These are phyloP conservation scores for Beauveria pseudobassiana DNA, from an alignment of 2,329 filamentous ascomycete genomes.

Conservation along the genomic window DNA sequence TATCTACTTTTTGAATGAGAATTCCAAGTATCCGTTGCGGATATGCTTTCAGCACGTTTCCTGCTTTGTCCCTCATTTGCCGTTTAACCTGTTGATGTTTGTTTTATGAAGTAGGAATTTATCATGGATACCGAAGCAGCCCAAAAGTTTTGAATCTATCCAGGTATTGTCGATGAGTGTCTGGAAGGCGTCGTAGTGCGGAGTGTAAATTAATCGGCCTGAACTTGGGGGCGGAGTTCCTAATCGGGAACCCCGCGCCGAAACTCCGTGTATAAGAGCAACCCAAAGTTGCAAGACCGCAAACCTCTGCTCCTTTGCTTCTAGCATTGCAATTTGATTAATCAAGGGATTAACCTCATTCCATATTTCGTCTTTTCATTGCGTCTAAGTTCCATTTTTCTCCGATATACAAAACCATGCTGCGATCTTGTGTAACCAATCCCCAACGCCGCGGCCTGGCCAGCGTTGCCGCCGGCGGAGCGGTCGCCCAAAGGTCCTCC, in stretches of 20 bases:
- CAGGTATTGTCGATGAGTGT: no score
- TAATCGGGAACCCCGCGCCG: slow-evolving; percentile 21
- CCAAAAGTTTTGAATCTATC: no score
- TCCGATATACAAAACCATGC: not conserved
- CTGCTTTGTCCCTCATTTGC: not conserved
- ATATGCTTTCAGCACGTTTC: not conserved
- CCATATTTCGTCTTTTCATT: not conserved
- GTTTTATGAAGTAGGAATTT: no score
- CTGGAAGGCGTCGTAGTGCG: not conserved
- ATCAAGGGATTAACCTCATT: not conserved
- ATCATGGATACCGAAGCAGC: no score
- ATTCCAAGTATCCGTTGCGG: not conserved
- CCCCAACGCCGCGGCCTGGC: slow-evolving; percentile 13
- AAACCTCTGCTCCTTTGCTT: no score
- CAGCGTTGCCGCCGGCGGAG: slow-evolving; percentile 13
- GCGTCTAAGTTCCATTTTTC: not conserved
- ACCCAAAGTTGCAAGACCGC: not conserved
- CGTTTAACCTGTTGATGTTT: no score
- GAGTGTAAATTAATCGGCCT: not conserved
- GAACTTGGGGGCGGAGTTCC: slow-evolving; percentile 21
- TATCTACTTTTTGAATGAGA: slow-evolving; percentile 5
- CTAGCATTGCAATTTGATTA: not conserved
- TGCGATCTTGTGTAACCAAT: slow-evolving; percentile 4
- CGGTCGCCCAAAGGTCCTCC: slow-evolving; percentile 12
- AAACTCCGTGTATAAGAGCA: slow-evolving; percentile 13